Evolutionary conservation across 2,329 filamentous ascomycete genomes (phyloP).

Genomic region (Cladosporium sp.): DNA sequence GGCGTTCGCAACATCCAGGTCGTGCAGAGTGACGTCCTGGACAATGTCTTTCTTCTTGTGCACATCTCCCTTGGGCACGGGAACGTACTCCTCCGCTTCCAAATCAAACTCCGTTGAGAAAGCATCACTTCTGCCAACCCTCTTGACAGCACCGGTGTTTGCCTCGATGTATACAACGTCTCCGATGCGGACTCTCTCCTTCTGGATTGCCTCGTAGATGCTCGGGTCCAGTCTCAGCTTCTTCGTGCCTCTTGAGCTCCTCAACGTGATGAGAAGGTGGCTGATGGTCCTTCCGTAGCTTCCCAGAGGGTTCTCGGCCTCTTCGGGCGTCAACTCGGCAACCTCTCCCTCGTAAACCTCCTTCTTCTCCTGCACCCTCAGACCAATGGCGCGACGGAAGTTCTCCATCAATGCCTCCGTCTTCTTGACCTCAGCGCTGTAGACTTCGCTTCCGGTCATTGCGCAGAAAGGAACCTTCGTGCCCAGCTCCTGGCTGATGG

Average conservation of each 20-base stretch:
- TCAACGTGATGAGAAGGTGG: constrained; percentile 87
- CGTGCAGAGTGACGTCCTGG: constrained; percentile 95
- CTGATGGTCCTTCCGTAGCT: constrained; percentile 97
- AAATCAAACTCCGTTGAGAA: constrained; percentile 98
- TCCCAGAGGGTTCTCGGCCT: constrained; percentile 94
- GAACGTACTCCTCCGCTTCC: constrained; percentile 97
- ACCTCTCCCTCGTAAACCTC: constrained; percentile 99
- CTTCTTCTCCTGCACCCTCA: constrained; percentile 97
- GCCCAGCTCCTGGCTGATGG: constrained; percentile 92
- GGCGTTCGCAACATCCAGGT: constrained; percentile 92
- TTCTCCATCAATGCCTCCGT: constrained; percentile 99
- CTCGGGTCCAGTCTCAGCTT: constrained; percentile 94
- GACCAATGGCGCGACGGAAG: constrained; percentile 90
- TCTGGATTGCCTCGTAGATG: constrained; percentile 99
- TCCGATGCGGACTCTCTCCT: constrained; percentile 91
- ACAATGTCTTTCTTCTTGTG: constrained; percentile 99
- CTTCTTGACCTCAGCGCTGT: constrained; percentile 98
- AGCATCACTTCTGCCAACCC: constrained; percentile 90
- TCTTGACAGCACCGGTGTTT: constrained; percentile 96
- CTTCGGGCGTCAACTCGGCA: constrained; percentile 93
- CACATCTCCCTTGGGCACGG: constrained; percentile 96
- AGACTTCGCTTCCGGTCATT: constrained; percentile 96
- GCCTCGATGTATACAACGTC: constrained; percentile 99
- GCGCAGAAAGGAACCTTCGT: constrained; percentile 98
- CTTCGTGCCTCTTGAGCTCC: constrained; percentile 95